Conservation (phyloP, 2,329 filamentous ascomycete genomes). For the Cladosporium cucumerinum region DNA sequence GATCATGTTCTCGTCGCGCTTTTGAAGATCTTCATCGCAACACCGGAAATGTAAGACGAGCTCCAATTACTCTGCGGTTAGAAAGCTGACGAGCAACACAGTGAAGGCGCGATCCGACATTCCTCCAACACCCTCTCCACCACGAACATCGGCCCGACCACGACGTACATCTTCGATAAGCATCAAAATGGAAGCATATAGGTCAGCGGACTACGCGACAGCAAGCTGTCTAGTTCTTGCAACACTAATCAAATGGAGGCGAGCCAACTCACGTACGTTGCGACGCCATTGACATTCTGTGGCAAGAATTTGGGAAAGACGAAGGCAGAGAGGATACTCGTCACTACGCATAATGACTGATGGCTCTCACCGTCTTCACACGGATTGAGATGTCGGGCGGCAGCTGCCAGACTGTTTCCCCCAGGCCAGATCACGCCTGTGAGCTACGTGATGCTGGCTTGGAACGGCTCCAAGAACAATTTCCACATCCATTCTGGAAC, state of each 20-base stretch:
- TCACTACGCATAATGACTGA: not conserved
- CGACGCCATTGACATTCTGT: not conserved
- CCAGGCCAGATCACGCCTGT: not conserved
- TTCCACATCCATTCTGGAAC: not conserved
- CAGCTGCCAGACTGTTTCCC: not conserved
- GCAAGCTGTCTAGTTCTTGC: not conserved
- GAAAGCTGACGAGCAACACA: not conserved
- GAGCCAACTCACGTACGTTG: not conserved
- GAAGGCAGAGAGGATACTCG: not conserved
- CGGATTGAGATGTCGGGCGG: not conserved
- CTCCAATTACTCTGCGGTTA: no score
- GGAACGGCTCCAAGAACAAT: not conserved
- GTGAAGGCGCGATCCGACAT: not conserved
- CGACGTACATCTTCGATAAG: not conserved
- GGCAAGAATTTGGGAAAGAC: not conserved
- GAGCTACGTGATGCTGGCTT: not conserved
- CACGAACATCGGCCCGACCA: not conserved
- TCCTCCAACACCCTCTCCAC: not conserved
- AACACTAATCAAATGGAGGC: not conserved
- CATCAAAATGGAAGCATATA: not conserved
- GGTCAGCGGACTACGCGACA: not conserved
- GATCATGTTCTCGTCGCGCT: not conserved
- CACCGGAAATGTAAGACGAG: not conserved
- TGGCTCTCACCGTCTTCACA: not conserved
- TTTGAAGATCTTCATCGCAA: not conserved